These are phyloP conservation scores for Hygrocybe punicea DNA, from an alignment of 768 basidiomycete genomes.

Conservation along the genomic window DNA sequence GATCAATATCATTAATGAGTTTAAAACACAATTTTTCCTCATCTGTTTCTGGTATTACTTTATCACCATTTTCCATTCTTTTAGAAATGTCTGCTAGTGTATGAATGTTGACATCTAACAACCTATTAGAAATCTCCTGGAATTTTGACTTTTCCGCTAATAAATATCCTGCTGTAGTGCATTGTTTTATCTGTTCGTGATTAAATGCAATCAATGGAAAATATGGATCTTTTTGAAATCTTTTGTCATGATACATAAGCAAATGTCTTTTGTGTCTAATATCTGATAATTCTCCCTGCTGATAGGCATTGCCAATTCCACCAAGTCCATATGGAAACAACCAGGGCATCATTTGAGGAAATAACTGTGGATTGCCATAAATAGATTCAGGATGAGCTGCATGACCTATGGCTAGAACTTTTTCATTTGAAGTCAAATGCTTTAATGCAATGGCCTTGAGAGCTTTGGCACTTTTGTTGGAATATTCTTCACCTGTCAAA, in stretches of 20 bases:
- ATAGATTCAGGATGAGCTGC: conserved; percentile 14
- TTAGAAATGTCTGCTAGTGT: neutral
- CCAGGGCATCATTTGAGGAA: conserved; percentile 34
- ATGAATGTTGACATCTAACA: conserved; percentile 25
- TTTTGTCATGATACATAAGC: too few relatives aligned
- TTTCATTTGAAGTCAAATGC: conserved; percentile 13
- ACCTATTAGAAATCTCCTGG: conserved; percentile 17
- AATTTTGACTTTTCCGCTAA: conserved; percentile 26
- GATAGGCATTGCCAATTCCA: conserved; percentile 17
- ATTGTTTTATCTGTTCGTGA: too few relatives aligned
- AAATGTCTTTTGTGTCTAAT: too few relatives aligned
- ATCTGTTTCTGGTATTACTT: conserved; percentile 18
- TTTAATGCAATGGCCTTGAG: too few relatives aligned
- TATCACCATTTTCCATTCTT: neutral
- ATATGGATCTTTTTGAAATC: too few relatives aligned
- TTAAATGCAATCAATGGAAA: too few relatives aligned
- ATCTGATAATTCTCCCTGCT: conserved; percentile 8
- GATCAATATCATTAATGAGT: too few relatives aligned
- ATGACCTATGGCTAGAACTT: conserved; percentile 21
- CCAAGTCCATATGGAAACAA: conserved; percentile 41
- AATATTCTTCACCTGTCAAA: conserved; percentile 17
- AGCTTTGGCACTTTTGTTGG: conserved; percentile 6
- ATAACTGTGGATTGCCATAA: conserved; percentile 25
- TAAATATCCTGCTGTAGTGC: conserved; percentile 26
- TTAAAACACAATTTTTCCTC: conserved; percentile 34